Conservation (phyloP, 1,139 yeast species). For the Magnusiomyces starmeri region DNA sequence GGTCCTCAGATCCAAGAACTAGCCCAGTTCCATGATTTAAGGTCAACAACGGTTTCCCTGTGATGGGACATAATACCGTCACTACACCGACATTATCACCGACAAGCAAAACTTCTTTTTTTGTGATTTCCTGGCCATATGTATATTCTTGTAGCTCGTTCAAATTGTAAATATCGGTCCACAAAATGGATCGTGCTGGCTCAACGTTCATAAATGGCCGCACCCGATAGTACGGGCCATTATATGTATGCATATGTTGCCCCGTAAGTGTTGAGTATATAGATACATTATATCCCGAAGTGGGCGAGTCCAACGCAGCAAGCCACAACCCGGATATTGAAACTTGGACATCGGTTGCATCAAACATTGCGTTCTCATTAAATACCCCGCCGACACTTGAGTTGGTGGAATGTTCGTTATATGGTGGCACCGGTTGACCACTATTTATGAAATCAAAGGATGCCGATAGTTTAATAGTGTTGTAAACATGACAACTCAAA, state of each 20-base stretch:
- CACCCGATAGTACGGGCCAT: constrained; percentile 4
- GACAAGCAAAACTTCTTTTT: background rate
- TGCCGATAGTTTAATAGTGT: background rate
- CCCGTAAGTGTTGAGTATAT: background rate
- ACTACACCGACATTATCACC: background rate
- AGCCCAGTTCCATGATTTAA: constrained; percentile 3
- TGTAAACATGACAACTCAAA: background rate
- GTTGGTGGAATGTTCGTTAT: too few relatives aligned
- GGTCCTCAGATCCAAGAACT: background rate
- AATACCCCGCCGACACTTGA: too few relatives aligned
- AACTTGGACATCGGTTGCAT: background rate
- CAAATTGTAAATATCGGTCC: background rate
- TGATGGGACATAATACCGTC: background rate
- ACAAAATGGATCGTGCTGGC: background rate
- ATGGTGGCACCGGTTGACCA: too few relatives aligned
- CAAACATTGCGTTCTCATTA: background rate
- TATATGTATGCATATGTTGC: background rate
- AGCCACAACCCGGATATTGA: background rate
- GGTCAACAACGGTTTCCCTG: background rate
- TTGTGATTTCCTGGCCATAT: background rate
- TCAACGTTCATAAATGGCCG: background rate
- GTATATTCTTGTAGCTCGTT: background rate
- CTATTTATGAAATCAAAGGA: too few relatives aligned
- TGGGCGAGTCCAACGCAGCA: background rate
- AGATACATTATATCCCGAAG: constrained; percentile 1